Base-by-base conservation (phyloP, 352 stramenopile genomes). In the Globisporangium mamillatum region DNA sequence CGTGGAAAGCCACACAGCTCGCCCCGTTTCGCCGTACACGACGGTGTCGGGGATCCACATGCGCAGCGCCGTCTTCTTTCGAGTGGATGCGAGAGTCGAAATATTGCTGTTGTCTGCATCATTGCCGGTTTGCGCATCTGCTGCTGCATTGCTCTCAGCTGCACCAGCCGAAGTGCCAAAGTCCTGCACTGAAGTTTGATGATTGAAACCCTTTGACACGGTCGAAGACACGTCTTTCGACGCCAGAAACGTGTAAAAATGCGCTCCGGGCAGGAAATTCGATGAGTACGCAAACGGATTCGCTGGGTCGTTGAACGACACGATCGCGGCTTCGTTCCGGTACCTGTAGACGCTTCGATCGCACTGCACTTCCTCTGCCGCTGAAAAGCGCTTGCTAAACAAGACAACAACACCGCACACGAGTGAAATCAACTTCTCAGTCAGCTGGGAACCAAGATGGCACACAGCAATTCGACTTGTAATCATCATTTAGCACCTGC, bases 201-300 rank as follows among this genome's bases (percentile, higher is more conserved):
- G 25, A 18, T 25, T 34, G 14, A 29, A 18, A 5, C 24, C 9
- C 25, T 65, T 69, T 8, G 46, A 27, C n/a, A 8, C 2, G 2
- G 36, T 16, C 4, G 54, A 18, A 34, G 29, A 27, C 4, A 22
- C 16, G 12, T 86, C 82, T 76, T 86, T 89, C 8, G 69, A 64
- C 0, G 83, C 86, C n/a, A 93, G 72, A 52, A 93, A 89, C 0
- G 86, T 88, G 63, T 89, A 93, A 56, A 93, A 93, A 60, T 93
- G 83, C 22, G 88, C 76, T 18, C 85, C 86, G n/a, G 83, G 86
- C 75, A 93, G 87, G 59, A 93, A 89, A 66, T 80, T 89, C 24
- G 64, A 64, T 20, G 83, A 66, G 67, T 93, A 93, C 14, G 68
- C 68, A 44, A 93, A 91, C 4, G 67, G 60, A 4, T 73, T 83